A percentile compares a stretch with the other conserved stretches of the same genome.
phyloP scores from a whole-genome alignment of 1,284 basidiomycete genomes.

The Violaceomyces palustris region DNA sequence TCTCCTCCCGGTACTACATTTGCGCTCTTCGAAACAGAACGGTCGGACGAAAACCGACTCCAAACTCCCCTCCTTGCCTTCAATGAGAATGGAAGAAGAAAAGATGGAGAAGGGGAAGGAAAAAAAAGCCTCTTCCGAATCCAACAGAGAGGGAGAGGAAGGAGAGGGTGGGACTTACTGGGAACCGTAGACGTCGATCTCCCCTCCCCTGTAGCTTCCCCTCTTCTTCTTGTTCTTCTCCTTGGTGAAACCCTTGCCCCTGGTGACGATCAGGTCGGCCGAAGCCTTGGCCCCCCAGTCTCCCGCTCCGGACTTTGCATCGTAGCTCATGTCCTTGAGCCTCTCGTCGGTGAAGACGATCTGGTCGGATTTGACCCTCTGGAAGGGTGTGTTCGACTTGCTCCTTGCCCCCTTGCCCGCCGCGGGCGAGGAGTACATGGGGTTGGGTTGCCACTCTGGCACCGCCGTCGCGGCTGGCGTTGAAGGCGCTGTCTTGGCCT shows the following conservation, averaged over 20 bases:
- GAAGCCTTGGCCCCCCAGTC: constrained; percentile 86
- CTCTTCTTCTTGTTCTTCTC: constrained; percentile 99
- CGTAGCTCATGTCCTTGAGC: constrained; percentile 75
- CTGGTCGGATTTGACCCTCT: constrained; percentile 70
- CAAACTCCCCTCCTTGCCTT: constrained; percentile 10
- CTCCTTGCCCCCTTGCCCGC: constrained; percentile 6
- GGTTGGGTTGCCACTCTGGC: background rate
- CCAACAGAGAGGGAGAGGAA: background rate
- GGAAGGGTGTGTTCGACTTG: constrained; percentile 59
- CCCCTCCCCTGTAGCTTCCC: constrained; percentile 58
- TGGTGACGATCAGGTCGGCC: constrained; percentile 82
- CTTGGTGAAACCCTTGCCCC: constrained; percentile 90
- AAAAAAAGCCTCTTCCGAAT: background rate
- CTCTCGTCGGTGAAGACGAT: constrained; percentile 61
- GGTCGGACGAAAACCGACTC: background rate
- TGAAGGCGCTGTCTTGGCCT: constrained; percentile 4
- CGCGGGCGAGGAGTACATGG: background rate
- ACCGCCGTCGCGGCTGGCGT: background rate
- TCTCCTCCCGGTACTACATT: too few species aligned
- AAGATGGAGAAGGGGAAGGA: too few species aligned
- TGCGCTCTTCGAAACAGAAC: too few species aligned
- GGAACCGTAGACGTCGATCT: constrained; percentile 43
- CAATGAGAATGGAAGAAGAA: background rate
- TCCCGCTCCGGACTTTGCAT: constrained; percentile 64
- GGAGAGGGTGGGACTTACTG: constrained; percentile 19